Conservation (phyloP, 2,329 filamentous ascomycete species). For the Sclerotinia borealis region DNA sequence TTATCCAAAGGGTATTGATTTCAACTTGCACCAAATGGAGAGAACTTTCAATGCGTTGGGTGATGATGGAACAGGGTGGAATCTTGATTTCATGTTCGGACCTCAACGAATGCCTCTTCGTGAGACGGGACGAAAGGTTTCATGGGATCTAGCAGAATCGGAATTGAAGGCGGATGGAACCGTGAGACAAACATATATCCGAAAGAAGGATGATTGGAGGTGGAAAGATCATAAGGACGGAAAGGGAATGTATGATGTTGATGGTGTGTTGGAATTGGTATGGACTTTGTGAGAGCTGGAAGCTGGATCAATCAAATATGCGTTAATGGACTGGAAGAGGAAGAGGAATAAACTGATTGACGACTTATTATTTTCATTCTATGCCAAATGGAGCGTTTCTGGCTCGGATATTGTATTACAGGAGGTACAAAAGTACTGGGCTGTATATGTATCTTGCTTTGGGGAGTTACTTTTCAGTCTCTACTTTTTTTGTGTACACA, state of each 20-base stretch:
- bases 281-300: conserved; percentile 41
- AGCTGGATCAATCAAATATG: not conserved
- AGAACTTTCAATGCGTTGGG: conserved; percentile 26
- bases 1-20: conserved; percentile 29
- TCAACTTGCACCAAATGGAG: conserved; percentile 31
- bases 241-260: conserved; percentile 45
- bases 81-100: conserved; percentile 44
- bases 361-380: conserved; percentile 5
- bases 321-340: not conserved
- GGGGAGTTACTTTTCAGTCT: not conserved
- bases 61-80: conserved; percentile 29
- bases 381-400: conserved; percentile 2
- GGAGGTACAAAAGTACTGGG: too few species aligned
- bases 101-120: conserved; percentile 43
- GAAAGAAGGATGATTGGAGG: conserved; percentile 46
- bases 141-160: conserved; percentile 49
- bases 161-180: conserved; percentile 42
- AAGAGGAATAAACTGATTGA: not conserved
- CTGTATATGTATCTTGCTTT: too few species aligned
- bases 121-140: conserved; percentile 45
- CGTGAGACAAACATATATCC: conserved; percentile 48
- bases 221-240: conserved; percentile 40
- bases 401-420: too few species aligned
- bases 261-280: conserved; percentile 51
- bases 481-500: conserved; percentile 1